Conservation (phyloP, 805 yeast species). For the Cyberlindnera maritima region DNA sequence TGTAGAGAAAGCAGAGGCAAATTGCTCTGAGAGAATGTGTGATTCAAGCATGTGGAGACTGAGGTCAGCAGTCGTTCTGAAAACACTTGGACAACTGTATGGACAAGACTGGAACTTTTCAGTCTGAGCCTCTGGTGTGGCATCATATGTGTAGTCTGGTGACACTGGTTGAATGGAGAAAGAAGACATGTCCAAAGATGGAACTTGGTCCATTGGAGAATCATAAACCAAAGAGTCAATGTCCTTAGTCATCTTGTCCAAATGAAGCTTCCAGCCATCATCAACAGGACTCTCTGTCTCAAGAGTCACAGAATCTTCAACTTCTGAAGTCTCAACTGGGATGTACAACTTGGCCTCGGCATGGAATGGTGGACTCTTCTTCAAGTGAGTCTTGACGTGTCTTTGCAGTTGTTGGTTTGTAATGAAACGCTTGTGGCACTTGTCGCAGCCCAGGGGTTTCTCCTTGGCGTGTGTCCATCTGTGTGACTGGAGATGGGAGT, state of each 20-base stretch:
- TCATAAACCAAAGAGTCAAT: constrained; percentile 9
- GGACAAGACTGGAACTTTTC: constrained; percentile 4
- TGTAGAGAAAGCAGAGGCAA: too few relatives aligned
- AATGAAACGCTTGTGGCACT: constrained; percentile 61
- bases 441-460: constrained; percentile 54
- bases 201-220: constrained; percentile 9
- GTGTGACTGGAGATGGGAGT: constrained; percentile 78
- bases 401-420: constrained; percentile 56
- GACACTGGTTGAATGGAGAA: background rate
- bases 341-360: too few relatives aligned
- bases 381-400: constrained; percentile 54
- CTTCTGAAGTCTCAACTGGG: too few relatives aligned
- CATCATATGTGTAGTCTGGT: background rate
- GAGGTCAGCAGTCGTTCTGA: constrained; percentile 1
- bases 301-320: too few relatives aligned
- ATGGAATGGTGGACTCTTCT: too few relatives aligned
- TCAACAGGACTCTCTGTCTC: background rate
- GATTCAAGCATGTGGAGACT: constrained; percentile 9
- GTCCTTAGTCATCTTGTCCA: constrained; percentile 12
- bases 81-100: background rate
- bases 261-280: constrained; percentile 2
- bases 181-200: constrained; percentile 5
- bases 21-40: constrained; percentile 7
- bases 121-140: too few relatives aligned
- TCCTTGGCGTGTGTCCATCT: constrained; percentile 57